Evolutionary conservation across 176 grass and related monocot species (phyloP).

Genomic region (barley (Hordeum vulgare)): DNA sequence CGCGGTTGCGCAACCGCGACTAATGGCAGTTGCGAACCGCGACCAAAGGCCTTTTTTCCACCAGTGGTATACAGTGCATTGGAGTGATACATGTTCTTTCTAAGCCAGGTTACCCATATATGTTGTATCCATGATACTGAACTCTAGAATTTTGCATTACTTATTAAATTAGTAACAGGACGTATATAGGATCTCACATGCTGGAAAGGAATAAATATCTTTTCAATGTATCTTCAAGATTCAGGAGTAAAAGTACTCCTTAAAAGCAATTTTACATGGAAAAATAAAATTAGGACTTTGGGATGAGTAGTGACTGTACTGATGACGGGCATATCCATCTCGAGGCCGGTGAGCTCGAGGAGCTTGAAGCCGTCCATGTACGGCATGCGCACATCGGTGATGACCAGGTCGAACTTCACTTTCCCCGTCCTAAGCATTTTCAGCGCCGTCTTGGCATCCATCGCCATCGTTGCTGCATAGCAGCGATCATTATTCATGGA

Average conservation of each 20-base stretch:
- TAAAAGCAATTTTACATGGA: too few relatives aligned
- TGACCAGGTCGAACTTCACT: conserved; percentile 47
- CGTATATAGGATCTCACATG: too few relatives aligned
- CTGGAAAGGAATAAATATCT: too few relatives aligned
- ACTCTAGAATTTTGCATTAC: neutral
- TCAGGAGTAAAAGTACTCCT: too few relatives aligned
- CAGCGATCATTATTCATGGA: too few relatives aligned
- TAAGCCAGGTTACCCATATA: neutral
- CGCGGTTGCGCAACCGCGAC: too few relatives aligned
- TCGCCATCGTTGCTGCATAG: neutral
- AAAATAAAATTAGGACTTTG: too few relatives aligned
- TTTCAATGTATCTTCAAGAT: too few relatives aligned
- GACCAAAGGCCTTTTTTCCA: too few relatives aligned
- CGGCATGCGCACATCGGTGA: conserved; percentile 53
- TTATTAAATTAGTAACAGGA: neutral
- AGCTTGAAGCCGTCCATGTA: conserved; percentile 73
- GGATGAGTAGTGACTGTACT: conserved; percentile 7
- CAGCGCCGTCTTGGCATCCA: conserved; percentile 23
- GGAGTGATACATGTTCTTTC: too few relatives aligned
- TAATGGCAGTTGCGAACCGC: too few relatives aligned
- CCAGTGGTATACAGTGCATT: too few relatives aligned
- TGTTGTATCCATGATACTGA: neutral
- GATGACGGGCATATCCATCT: conserved; percentile 74
- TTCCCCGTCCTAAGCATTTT: conserved; percentile 35
- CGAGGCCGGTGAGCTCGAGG: conserved; percentile 42